Base-by-base conservation (phyloP, 345 rosid species). In the Eucalyptus microcorys region DNA sequence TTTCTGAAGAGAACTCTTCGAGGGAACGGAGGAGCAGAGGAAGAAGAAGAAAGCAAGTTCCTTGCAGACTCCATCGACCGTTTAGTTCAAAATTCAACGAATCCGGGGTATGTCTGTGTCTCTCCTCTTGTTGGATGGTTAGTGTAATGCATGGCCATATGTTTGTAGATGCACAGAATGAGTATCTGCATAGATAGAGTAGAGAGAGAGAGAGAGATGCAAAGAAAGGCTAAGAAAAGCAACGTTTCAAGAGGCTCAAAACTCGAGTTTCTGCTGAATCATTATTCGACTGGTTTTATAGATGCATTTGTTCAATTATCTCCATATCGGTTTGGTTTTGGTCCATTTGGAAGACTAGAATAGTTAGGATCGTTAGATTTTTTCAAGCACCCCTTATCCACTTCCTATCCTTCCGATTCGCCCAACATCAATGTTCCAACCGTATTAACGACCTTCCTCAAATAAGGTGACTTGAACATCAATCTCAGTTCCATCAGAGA, bases 41-140 rank as follows among this genome's bases (percentile, higher is more conserved):
- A 59, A 59, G 68, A 59, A 12, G 68, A 59, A 59, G 95, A 91
- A 87, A 97, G 91, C 86, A 96, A 90, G 88, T 89, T 93, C 91
- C 94, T 93, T 71, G 94, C 93, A 88, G 95, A 94, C 90, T 93
- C 98, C 99, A 97, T 97, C 47, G 89, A 43, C 32, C 32, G 12
- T 59, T 59, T 27, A 59, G 66, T 27, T 6, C 68, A 30, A 30
- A 59, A 59, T 27, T 27, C 68, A 12, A 27, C 15, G 68, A 59
- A 59, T 59, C 68, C 32, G 32, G 68, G 66, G 32, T 59, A 3
- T 27, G 16, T 27, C 68, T 59, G 15, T 5, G 32, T 59, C 68
- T 59, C 68, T 59, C 68, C 68, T 27, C 68, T 59, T 59, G 68
- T 59, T 59, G 32, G n/a, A 59, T 27, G 68, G n/a, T 59, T 59